Base-by-base conservation (phyloP, 1,284 basidiomycete species). In the Inonotus obliquus region DNA sequence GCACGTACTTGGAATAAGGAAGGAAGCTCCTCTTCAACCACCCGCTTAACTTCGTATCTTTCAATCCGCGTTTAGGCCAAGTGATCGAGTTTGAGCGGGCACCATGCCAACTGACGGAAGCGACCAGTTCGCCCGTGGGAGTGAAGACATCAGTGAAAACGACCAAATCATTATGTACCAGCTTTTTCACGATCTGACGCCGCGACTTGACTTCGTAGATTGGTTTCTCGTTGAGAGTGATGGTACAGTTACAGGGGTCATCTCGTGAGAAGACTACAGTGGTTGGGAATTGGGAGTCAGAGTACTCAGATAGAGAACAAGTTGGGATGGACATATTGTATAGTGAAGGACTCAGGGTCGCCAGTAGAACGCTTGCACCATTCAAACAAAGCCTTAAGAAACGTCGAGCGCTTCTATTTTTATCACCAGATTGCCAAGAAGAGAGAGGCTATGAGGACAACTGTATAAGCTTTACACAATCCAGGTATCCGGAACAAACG, bases 11-110 rank as follows among this genome's bases (percentile, higher is more conserved):
- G 25, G 57, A 45, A 51, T 58, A 62, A 7, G 60, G 60, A 25
- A 49, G 23, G 4, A 49, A 25, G 55, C 55, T 57, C 35, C 57
- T 62, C 54, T 57, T 62, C 2, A 62, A 23, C 60, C 60, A 62
- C 27, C 25, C n/a, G 19, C 45, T 58, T 10, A 49, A 47, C 38
- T 54, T 54, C 29, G 27, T 52, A 32, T 55, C 29, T 2, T 44
- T 37, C 39, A 60, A n/a, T 14, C 38, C 51, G 17, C 53, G 51
- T 19, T 37, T 23, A 14, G 51, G 51, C 53, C 51, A 45, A 14
- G 59, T 60, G 17, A 60, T 21, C 10, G 45, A 29, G 48, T 60
- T 52, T 2, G 59, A 60, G 10, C 17, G 21, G 11, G 45, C 5
- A 21, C 23, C 41, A 37, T 45, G 19, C 59, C 59, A 60, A 5